A percentile compares a stretch with the other conserved stretches of the same genome.
These are phyloP conservation scores for Ophiostoma ulmi DNA, from an alignment of 2,329 filamentous ascomycete species.

Conservation along the genomic window DNA sequence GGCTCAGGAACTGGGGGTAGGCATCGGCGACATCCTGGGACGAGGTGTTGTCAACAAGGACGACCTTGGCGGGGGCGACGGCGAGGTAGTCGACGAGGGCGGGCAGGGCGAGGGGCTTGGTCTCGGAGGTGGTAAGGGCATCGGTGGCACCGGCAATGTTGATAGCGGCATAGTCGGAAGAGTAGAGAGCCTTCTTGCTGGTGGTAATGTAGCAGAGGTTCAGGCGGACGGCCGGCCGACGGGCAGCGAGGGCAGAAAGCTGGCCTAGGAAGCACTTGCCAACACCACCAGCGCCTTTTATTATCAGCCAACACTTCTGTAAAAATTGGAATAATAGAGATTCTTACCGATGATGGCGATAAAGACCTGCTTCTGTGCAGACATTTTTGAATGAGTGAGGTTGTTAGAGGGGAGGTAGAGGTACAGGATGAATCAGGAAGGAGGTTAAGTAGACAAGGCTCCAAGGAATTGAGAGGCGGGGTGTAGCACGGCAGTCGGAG, in stretches of 20 bases:
- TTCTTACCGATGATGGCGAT: slow-evolving; percentile 49
- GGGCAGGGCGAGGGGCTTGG: slow-evolving; percentile 60
- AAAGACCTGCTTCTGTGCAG: slow-evolving; percentile 44
- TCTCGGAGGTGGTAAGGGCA: slow-evolving; percentile 58
- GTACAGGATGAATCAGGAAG: background rate
- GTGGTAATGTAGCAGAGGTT: slow-evolving; percentile 80
- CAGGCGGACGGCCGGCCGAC: slow-evolving; percentile 64
- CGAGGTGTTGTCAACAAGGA: slow-evolving; percentile 94
- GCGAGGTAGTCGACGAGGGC: slow-evolving; percentile 74
- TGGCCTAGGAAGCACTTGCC: slow-evolving; percentile 87
- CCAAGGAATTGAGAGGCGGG: background rate
- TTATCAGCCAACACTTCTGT: background rate
- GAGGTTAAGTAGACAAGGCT: slow-evolving; percentile 10
- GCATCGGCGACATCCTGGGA: slow-evolving; percentile 76
- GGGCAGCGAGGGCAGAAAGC: slow-evolving; percentile 61
- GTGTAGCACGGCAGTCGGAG: slow-evolving; percentile 6
- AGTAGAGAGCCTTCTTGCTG: slow-evolving; percentile 76
- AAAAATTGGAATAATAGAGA: background rate
- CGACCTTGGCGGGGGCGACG: slow-evolving; percentile 67
- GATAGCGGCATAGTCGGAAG: slow-evolving; percentile 64
- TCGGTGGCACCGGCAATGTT: slow-evolving; percentile 40
- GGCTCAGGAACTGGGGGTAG: slow-evolving; percentile 75
- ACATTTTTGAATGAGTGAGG: slow-evolving; percentile 34
- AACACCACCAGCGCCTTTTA: slow-evolving; percentile 81
- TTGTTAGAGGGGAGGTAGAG: background rate